Percentiles rank a stretch among this genome's conserved stretches.
Conservation (phyloP, 805 yeast genomes). For the Candida maris region DNA sequence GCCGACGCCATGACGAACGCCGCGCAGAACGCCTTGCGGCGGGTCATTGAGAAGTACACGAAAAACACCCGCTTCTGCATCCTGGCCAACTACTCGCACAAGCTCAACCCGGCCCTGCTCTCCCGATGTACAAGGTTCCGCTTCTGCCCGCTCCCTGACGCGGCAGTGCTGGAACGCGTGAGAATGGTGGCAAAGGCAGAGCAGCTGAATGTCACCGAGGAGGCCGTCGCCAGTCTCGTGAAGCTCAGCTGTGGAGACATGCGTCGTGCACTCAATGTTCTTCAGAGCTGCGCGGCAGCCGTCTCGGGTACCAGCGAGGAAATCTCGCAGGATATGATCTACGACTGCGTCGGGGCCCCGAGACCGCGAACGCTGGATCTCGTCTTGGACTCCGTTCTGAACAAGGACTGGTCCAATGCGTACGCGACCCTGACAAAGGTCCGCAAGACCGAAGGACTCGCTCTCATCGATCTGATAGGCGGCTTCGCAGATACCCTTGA, state of each 20-base stretch:
- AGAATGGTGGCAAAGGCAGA: slow-evolving; percentile 69
- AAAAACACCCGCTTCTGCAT: slow-evolving; percentile 95
- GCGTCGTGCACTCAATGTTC: slow-evolving; percentile 89
- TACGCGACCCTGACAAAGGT: slow-evolving; percentile 60
- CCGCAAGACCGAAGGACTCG: slow-evolving; percentile 76
- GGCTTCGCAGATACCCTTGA: slow-evolving; percentile 73
- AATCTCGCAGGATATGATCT: slow-evolving; percentile 72
- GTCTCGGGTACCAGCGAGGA: slow-evolving; percentile 46
- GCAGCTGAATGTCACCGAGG: slow-evolving; percentile 49
- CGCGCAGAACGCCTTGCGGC: slow-evolving; percentile 78
- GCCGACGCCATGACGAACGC: slow-evolving; percentile 93
- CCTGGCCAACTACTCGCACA: slow-evolving; percentile 93
- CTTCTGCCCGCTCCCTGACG: slow-evolving; percentile 72
- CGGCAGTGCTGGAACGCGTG: slow-evolving; percentile 67
- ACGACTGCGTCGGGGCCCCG: slow-evolving; percentile 95
- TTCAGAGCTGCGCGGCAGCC: slow-evolving; percentile 92
- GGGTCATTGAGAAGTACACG: slow-evolving; percentile 88
- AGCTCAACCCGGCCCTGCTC: slow-evolving; percentile 88
- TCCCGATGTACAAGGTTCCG: slow-evolving; percentile 95
- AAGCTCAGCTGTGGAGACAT: slow-evolving; percentile 87
- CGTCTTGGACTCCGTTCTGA: slow-evolving; percentile 70
- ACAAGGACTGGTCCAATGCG: slow-evolving; percentile 85
- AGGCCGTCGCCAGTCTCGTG: slow-evolving; percentile 65
- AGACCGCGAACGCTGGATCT: slow-evolving; percentile 79
- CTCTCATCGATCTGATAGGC: slow-evolving; percentile 77